These are phyloP conservation scores for Colletotrichum sojae DNA, from an alignment of 2,329 filamentous ascomycete species.

Conservation along the genomic window DNA sequence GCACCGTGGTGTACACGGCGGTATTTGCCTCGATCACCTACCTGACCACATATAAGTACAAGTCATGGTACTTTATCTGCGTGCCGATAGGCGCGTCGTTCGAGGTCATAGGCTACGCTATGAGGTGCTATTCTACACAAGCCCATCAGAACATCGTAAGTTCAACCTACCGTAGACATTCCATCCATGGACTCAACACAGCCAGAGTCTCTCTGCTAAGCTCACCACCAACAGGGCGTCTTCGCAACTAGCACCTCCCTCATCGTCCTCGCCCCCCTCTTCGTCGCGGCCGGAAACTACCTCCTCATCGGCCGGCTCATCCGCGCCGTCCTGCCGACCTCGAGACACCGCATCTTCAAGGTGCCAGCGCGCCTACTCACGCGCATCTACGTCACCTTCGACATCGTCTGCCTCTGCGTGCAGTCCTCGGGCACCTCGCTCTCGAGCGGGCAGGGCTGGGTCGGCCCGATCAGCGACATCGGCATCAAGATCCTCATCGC, in stretches of 20 bases:
- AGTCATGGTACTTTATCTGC: slow-evolving; percentile 59
- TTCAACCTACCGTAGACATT: not conserved
- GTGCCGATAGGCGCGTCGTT: slow-evolving; percentile 58
- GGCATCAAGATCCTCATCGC: slow-evolving; percentile 59
- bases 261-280: slow-evolving; percentile 64
- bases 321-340: slow-evolving; percentile 51
- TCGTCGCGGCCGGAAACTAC: slow-evolving; percentile 66
- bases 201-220: no score
- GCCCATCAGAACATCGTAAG: slow-evolving; percentile 51
- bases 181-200: not conserved
- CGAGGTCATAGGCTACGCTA: slow-evolving; percentile 59
- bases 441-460: slow-evolving; percentile 59
- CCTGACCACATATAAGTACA: slow-evolving; percentile 57
- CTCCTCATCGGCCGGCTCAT: slow-evolving; percentile 65
- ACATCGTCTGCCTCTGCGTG: slow-evolving; percentile 60
- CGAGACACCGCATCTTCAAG: slow-evolving; percentile 52
- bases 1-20: slow-evolving; percentile 56
- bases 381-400: slow-evolving; percentile 60
- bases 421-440: slow-evolving; percentile 62
- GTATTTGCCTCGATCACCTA: slow-evolving; percentile 55
- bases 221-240: slow-evolving; percentile 45
- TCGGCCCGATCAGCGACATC: slow-evolving; percentile 53
- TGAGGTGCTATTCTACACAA: slow-evolving; percentile 54
- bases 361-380: slow-evolving; percentile 57
- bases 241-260: slow-evolving; percentile 57